Evolutionary conservation across 2,329 filamentous ascomycete species (phyloP), one percentile per base, ranked within the genome.

Genomic region (Cladosporium sp.): DNA sequence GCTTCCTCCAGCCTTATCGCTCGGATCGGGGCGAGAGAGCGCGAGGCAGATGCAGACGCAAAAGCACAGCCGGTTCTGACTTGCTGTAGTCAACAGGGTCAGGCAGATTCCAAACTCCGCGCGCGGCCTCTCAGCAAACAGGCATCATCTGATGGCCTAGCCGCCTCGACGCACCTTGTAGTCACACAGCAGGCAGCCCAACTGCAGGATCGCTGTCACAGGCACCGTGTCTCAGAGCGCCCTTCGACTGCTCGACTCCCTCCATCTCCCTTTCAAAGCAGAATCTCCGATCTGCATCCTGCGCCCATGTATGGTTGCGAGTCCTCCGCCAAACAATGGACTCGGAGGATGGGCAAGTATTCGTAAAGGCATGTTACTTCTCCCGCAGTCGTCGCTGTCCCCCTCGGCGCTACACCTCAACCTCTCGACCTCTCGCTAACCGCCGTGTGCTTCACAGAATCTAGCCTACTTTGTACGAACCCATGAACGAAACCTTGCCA

Each of bases 401-500:
- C 47, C 32, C 40, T 55, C 13, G 8, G 5, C 34, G 35, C 20
- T 55, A 15, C 34, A n/a, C 19, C 50, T 32, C 20, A 34, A 28
- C 15, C 45, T 10, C n/a, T n/a, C n/a, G 19, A 22, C 9, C 19
- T 15, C 24, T 24, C 19, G 39, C 52, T 55, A 55, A 55, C 52
- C 20, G 28, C 51, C 32, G 37, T 36, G 17, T 25, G 19, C 39
- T 37, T 25, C 20, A 53, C 73, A 97, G 93, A 94, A 96, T 82
- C 83, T 99, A 73, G 92, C 93, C 71, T 88, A 88, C 77, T 97
- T 96, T 76, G 91, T 99, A 76, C 91, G 92, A 62, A 96, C 91
- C 57, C 91, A 99, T 79, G 94, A 99, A 77, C 96, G 96, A 77
- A 93, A 92, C 36, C 84, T 99, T 62, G 94, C 94, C 71, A 97